Conservation (phyloP, 202 grass and related monocot genomes). For the Musa balbisiana region DNA sequence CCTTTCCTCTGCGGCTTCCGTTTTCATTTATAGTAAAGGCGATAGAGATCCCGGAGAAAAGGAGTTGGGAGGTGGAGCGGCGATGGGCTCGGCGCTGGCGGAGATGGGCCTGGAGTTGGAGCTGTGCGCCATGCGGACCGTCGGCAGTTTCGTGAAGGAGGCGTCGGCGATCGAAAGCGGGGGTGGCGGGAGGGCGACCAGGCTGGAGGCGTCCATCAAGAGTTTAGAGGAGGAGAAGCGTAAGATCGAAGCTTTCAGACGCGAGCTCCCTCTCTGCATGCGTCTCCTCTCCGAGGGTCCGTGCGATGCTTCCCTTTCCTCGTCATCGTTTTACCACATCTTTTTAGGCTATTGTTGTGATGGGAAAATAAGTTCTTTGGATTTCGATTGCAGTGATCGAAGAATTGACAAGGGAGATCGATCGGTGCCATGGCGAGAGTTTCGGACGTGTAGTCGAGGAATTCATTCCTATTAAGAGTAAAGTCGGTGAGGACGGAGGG, state of each 20-base stretch:
- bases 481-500: slow-evolving; percentile 29
- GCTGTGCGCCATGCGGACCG: slow-evolving; percentile 7
- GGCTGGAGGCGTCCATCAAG: slow-evolving; percentile 18
- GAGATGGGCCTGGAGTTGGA: slow-evolving; percentile 50
- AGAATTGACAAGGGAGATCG: slow-evolving; percentile 15
- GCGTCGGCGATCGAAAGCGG: neutral
- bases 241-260: slow-evolving; percentile 18
- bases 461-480: slow-evolving; percentile 29
- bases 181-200: neutral
- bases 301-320: neutral
- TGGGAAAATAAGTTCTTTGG: neutral
- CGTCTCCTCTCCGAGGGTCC: slow-evolving; percentile 8
- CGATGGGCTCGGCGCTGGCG: slow-evolving; percentile 26
- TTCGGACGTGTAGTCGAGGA: slow-evolving; percentile 8
- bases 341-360: neutral
- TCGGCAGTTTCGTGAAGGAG: slow-evolving; percentile 11
- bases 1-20: neutral
- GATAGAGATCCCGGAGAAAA: neutral
- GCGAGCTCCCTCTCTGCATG: slow-evolving; percentile 23
- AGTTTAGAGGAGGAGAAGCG: slow-evolving; percentile 15
- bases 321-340: neutral
- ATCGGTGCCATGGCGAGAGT: slow-evolving; percentile 12
- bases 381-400: slow-evolving; percentile 11
- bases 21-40: neutral
- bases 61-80: neutral